Base-by-base conservation (phyloP, 805 yeast species). In the Monosporozyma siamensis region DNA sequence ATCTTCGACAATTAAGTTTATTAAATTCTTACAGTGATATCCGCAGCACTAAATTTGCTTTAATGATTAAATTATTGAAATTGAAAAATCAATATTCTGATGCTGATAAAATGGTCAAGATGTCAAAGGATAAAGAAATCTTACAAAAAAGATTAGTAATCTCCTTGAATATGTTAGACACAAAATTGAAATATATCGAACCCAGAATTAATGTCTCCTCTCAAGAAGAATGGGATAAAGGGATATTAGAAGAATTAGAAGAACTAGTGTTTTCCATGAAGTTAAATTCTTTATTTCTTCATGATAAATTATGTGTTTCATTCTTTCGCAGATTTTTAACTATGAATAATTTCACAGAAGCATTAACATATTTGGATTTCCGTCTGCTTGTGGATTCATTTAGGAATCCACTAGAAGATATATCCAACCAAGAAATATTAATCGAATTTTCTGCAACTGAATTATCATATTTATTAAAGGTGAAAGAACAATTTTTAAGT, bases 331-430 rank as follows among this genome's bases (percentile, higher is more conserved):
- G 38, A 5, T 59, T 34, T 38, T 34, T 57, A 9, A 11, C 15
- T 2, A 27, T 38, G 17, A 29, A 34, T 12, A 23, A 45, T 7
- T 32, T 47, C 10, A 23, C 31, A 5, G 41, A 43, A 21, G 54
- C 54, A 2, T 17, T 34, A 4, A 40, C 48, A 4, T 54, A 78
- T 23, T 53, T 86, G 4, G 79, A 78, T 35, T 78, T 77, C 46
- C 83, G 88, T 86, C 56, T 73, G 4, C 71, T 75, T 2, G 80
- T 86, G 2, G 82, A 85, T 46, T 68, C 73, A 0, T 70, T 85
- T 30, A 76, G 78, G 51, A 82, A 82, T 39, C 95, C 96, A 0
- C 59, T 88, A 14, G 82, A 74, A 44, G 66, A 66, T 48, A 59
- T 66, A 3, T 49, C 43, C n/a, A 49, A 52, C 24, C 60, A 59